Percentiles rank a stretch among this genome's conserved stretches.
Conservation (phyloP, 2,329 filamentous ascomycete genomes). For the Aureobasidium sp. region DNA sequence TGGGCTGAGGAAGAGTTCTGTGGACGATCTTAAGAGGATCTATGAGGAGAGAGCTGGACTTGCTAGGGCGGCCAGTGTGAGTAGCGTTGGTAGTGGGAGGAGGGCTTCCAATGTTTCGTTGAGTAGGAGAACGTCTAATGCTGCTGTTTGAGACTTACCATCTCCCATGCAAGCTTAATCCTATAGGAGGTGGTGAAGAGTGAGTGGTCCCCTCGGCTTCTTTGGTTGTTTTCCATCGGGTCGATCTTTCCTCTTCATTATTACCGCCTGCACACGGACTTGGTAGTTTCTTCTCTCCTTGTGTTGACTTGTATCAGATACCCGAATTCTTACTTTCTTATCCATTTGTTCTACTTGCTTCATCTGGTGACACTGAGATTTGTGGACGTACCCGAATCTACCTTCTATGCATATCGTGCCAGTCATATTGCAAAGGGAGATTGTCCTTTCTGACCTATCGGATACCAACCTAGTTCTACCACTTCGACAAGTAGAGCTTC, state of each 20-base stretch:
- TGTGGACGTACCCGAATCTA: no score
- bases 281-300: not conserved
- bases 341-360: no score
- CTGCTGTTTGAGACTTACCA: not conserved
- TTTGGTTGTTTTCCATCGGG: not conserved
- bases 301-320: not conserved
- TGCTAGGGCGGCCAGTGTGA: constrained; percentile 15
- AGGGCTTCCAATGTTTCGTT: not conserved
- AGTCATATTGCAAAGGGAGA: no score
- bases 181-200: no score
- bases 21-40: constrained; percentile 52
- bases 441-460: no score
- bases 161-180: no score
- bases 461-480: no score
- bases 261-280: no score
- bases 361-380: no score
- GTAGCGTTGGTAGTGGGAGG: not conserved
- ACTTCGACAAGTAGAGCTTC: no score
- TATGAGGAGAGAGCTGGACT: constrained; percentile 50
- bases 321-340: not conserved
- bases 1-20: constrained; percentile 48
- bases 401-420: no score
- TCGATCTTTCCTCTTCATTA: no score
- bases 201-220: not conserved
- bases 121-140: constrained; percentile 1